Percentiles rank a stretch among this genome's conserved stretches.
phyloP scores from a whole-genome alignment of 306 rosid species.

The Vicia faba region DNA sequence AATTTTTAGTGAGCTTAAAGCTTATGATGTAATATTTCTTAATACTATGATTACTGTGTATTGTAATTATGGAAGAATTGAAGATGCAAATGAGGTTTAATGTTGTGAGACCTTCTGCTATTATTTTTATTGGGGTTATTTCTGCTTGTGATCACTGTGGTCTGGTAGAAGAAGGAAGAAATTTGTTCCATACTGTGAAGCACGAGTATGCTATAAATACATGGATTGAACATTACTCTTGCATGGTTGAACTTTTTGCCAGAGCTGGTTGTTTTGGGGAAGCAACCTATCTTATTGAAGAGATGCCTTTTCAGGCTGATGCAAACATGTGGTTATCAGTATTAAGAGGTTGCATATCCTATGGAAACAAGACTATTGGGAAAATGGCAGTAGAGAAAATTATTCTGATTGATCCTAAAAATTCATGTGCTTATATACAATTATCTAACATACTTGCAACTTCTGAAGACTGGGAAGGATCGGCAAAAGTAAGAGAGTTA shows the following conservation, averaged over 20 bases:
- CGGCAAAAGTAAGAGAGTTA: constrained; percentile 56
- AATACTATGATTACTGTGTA: constrained; percentile 74
- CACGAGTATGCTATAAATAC: constrained; percentile 52
- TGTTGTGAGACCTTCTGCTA: no score
- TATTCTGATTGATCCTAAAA: constrained; percentile 61
- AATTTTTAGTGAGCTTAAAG: constrained; percentile 65
- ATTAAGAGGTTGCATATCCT: constrained; percentile 68
- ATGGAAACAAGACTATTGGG: constrained; percentile 57
- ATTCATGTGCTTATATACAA: constrained; percentile 71
- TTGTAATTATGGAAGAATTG: constrained; percentile 68
- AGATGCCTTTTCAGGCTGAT: constrained; percentile 68
- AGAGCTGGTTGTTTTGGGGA: constrained; percentile 67
- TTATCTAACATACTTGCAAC: constrained; percentile 66
- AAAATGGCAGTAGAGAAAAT: constrained; percentile 59
- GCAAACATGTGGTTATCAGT: constrained; percentile 70
- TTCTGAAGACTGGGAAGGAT: constrained; percentile 75
- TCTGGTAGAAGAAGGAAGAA: no score
- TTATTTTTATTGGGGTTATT: no score
- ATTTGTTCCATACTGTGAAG: no score
- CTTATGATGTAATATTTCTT: constrained; percentile 61
- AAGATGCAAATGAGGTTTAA: constrained; percentile 68
- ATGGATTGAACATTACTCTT: constrained; percentile 65
- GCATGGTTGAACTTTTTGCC: constrained; percentile 70
- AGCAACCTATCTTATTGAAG: constrained; percentile 56
- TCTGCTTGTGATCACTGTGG: no score